A percentile compares a stretch with the other conserved stretches of the same genome.
Evolutionary conservation across 768 basidiomycete genomes (phyloP).

Genomic region (Termitomyces heimii): DNA sequence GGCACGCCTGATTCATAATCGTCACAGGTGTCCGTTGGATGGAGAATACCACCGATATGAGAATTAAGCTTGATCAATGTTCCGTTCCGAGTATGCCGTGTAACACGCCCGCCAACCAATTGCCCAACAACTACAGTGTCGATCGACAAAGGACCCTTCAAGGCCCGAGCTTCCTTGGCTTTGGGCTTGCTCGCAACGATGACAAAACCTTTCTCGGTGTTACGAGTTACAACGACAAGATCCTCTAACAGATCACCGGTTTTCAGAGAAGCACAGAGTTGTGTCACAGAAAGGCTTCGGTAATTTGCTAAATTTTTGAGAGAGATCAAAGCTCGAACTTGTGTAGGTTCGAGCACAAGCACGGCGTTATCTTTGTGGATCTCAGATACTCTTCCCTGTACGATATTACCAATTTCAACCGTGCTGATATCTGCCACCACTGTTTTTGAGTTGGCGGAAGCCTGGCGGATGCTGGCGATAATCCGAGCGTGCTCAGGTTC

Average conservation of each 20-base stretch:
- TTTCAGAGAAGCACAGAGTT: conserved; percentile 58
- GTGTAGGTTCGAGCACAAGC: conserved; percentile 63
- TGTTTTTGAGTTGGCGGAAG: conserved; percentile 42
- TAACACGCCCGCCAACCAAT: conserved; percentile 74
- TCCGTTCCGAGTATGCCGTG: conserved; percentile 64
- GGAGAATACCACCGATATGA: conserved; percentile 68
- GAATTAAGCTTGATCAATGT: conserved; percentile 72
- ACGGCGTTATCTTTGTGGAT: conserved; percentile 84
- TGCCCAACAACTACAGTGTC: conserved; percentile 69
- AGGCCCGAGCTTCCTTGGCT: conserved; percentile 38
- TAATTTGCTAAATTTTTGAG: conserved; percentile 84
- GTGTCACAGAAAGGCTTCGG: conserved; percentile 56
- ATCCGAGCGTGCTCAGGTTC: conserved; percentile 58
- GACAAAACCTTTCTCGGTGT: conserved; percentile 79
- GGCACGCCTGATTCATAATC: conserved; percentile 57
- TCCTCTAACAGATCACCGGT: conserved; percentile 67
- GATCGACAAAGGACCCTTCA: conserved; percentile 51
- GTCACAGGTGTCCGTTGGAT: conserved; percentile 79
- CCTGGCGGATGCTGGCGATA: conserved; percentile 84
- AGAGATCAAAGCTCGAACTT: conserved; percentile 78
- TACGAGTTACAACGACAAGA: conserved; percentile 85
- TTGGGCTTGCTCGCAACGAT: conserved; percentile 76
- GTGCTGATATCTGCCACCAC: conserved; percentile 58
- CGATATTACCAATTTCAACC: conserved; percentile 71
- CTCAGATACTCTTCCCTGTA: conserved; percentile 66